Conservation (phyloP, 2,329 filamentous ascomycete genomes). For the Cercospora sp. region DNA sequence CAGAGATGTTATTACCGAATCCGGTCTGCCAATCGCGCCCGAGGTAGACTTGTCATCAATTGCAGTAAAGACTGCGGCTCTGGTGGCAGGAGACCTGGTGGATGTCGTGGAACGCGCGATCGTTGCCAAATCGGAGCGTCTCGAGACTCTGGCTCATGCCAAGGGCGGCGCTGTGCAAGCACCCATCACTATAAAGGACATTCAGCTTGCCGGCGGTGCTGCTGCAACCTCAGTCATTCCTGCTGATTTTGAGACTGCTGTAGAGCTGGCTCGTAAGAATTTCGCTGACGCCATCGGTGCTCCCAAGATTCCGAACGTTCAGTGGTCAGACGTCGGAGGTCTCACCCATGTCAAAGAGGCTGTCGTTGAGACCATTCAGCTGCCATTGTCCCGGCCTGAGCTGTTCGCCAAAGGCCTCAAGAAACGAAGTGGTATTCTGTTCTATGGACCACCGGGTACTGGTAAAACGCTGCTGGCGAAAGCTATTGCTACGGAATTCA, state of each 20-base stretch:
- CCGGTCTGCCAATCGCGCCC: conserved; percentile 72
- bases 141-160: conserved; percentile 68
- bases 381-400: conserved; percentile 87
- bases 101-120: conserved; percentile 91
- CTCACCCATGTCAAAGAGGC: conserved; percentile 93
- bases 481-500: conserved; percentile 90
- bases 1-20: conserved; percentile 72
- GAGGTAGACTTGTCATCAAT: conserved; percentile 82
- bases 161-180: conserved; percentile 37
- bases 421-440: conserved; percentile 89
- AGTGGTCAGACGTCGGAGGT: conserved; percentile 94
- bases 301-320: conserved; percentile 95
- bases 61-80: conserved; percentile 89
- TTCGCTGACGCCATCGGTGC: conserved; percentile 97
- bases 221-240: conserved; percentile 76
- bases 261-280: conserved; percentile 94
- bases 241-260: conserved; percentile 84
- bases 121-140: conserved; percentile 70
- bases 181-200: conserved; percentile 65
- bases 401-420: conserved; percentile 97
- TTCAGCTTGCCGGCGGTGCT: conserved; percentile 84
- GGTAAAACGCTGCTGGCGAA: conserved; percentile 92
- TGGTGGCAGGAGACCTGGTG: conserved; percentile 86
- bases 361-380: conserved; percentile 93
- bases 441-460: conserved; percentile 87